Base-by-base conservation (phyloP, 768 basidiomycete genomes). In the Russula earlei region DNA sequence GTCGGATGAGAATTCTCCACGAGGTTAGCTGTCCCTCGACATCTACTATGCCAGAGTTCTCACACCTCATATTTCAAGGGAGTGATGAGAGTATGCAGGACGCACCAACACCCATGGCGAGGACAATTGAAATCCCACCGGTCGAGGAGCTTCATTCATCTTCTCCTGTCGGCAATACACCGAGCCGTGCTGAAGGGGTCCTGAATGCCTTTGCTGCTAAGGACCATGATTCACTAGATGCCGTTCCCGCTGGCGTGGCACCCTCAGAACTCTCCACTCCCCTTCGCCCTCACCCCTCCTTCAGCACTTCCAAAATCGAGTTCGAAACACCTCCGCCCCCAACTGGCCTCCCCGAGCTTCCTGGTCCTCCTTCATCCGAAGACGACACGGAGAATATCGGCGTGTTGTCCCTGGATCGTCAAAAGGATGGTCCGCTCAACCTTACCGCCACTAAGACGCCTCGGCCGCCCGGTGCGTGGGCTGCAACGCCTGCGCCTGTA, bases 271-370 rank as follows among this genome's bases (percentile, higher is more conserved):
- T 75, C 43, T 67, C 72, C 40, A 81, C 83, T 1, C 82, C 81
- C 7, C 78, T 78, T 10, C 74, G 73, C 27, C 71, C 68, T 10
- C 74, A 72, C 27, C 71, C 68, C 19, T 74, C 74, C 2, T 71
- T 76, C 43, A 69, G 63, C 50, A 67, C 66, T 29, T 72, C 77
- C 10, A 76, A 71, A 56, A 58, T 73, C 14, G 77, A 80, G 50
- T 82, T 81, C 62, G 70, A 75, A 62, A 85, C 82, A 0, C 84
- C 83, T 9, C 80, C 85, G 1, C 83, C 85, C 29, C 80, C 82
- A 1, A 72, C 71, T 40, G 77, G 73, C 43, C 72, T 85, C 55
- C 83, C 85, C 10, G 83, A 83, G 7, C 78, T 87, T 46, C 85
- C 85, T 12, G 82, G 69, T 17, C 83, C 81, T 3, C 83, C 84